phyloP scores from a whole-genome alignment of 352 stramenopile genomes.

The Phytophthora pisi region DNA sequence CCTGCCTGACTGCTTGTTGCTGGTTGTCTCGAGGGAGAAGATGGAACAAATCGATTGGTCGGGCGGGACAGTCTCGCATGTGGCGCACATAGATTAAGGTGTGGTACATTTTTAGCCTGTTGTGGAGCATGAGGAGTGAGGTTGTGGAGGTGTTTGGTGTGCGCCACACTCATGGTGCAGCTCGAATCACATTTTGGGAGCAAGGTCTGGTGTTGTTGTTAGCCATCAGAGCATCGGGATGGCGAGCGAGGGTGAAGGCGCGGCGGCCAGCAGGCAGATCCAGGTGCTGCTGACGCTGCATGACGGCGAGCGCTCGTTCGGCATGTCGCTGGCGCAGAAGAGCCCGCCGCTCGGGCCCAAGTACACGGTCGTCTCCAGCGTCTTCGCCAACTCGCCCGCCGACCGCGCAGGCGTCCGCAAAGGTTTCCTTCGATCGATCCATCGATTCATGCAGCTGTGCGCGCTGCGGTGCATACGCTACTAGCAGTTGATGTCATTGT shows the following conservation, averaged over 20 bases:
- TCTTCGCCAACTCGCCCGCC: slow-evolving; percentile 63
- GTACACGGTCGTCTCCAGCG: slow-evolving; percentile 58
- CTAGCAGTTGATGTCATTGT: background rate
- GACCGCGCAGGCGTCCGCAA: slow-evolving; percentile 55
- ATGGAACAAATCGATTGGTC: slow-evolving; percentile 36
- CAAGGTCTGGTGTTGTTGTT: no score
- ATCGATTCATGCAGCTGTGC: background rate
- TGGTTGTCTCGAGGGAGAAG: slow-evolving; percentile 8
- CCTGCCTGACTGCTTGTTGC: no score
- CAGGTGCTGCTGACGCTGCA: slow-evolving; percentile 51
- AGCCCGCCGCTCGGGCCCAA: slow-evolving; percentile 16
- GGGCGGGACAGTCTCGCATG: slow-evolving; percentile 5
- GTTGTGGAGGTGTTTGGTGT: slow-evolving; percentile 8
- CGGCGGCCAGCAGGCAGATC: slow-evolving; percentile 14
- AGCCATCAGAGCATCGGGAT: slow-evolving; percentile 14
- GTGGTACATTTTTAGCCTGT: background rate
- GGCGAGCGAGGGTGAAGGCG: slow-evolving; percentile 5
- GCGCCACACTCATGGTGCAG: background rate
- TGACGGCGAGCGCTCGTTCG: slow-evolving; percentile 62
- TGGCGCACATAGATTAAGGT: background rate
- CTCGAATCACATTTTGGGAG: no score
- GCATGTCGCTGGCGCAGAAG: slow-evolving; percentile 67
- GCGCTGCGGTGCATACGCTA: background rate
- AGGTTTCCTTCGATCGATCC: slow-evolving; percentile 35
- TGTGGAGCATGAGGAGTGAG: background rate